Base-by-base conservation (phyloP, 345 rosid species). In the Boechera retrofracta region DNA sequence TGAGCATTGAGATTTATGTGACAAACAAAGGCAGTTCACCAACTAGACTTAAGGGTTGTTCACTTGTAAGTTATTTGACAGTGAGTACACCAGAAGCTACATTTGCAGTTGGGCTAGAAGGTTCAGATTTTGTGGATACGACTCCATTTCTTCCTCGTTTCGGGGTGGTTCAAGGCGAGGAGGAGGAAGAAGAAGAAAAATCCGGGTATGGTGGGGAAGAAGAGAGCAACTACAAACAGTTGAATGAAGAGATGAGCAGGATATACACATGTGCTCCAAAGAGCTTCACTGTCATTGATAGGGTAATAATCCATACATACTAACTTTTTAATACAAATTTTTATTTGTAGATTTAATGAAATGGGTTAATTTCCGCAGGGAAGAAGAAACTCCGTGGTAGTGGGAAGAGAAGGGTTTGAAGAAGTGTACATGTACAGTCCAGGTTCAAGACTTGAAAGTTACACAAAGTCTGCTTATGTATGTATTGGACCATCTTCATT, bases 1-100 rank as follows among this genome's bases (percentile, higher is more conserved):
- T 94, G n/a, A 88, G 85, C 82, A 85, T 89, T 15, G 83, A 89
- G 82, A 71, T 90, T 48, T 59, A 35, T 3, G 82, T 92, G 69
- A 72, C 86, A 8, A 90, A 95, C 86, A 33, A 48, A 12, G 79
- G 81, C 11, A 53, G 81, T 31, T 83, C 86, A 63, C 67, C 89
- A 0, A 71, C 88, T 26, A 68, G 57, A 24, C 47, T 89, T 39
- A 70, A 73, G n/a, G 95, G 91, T 9, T 84, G 88, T 53, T 55
- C 82, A n/a, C 82, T 90, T 42, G 39, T 85, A 55, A 86, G 89
- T 84, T 92, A 92, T 75, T 81, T 95, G 13, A 89, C 89, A 47
- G 97, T 90, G 49, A 92, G 98, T 72, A 84, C 97, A 29, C 97
- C 97, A 2, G 94, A 92, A 21, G 98, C 98, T n/a, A 87, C 89